phyloP scores from a whole-genome alignment of 2,329 filamentous ascomycete species.

The Annulohypoxylon truncatum region DNA sequence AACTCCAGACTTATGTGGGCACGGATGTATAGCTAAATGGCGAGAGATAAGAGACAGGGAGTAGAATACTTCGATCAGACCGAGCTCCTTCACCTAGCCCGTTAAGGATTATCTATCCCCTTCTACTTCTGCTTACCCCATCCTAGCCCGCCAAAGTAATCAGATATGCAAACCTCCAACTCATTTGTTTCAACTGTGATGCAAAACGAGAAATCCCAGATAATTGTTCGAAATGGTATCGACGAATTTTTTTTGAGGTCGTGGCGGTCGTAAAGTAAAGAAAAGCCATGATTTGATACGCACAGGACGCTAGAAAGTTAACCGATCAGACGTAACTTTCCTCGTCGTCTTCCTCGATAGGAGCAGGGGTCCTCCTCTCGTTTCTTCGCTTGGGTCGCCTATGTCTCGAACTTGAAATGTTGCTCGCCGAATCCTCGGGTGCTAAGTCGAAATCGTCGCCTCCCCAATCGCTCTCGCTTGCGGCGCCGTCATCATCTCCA shows the following conservation, averaged over 20 bases:
- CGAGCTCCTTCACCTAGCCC: constrained; percentile 1
- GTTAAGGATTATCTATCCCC: neutral
- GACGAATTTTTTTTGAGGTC: constrained; percentile 23
- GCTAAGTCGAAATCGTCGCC: constrained; percentile 70
- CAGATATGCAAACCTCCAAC: neutral
- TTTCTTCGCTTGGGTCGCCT: constrained; percentile 74
- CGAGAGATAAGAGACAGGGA: neutral
- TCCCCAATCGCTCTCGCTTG: constrained; percentile 68
- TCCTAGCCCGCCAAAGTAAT: neutral
- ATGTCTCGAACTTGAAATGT: constrained; percentile 78
- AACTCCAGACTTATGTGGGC: constrained; percentile 35
- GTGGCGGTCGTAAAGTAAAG: constrained; percentile 33
- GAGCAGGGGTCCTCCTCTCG: constrained; percentile 77
- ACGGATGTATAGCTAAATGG: constrained; percentile 16
- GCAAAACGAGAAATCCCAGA: constrained; percentile 16
- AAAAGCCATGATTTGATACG: constrained; percentile 16
- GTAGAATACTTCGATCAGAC: constrained; percentile 4
- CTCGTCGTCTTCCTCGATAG: constrained; percentile 76
- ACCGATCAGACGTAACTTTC: constrained; percentile 43
- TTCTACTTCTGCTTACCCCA: neutral
- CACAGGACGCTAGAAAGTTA: neutral
- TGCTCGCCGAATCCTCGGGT: constrained; percentile 84
- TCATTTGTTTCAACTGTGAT: constrained; percentile 13
- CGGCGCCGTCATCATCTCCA: constrained; percentile 59
- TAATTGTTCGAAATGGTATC: constrained; percentile 32